Percentiles rank a stretch among this genome's conserved stretches.
phyloP scores from a whole-genome alignment of 352 stramenopile species.

The Pythium biforme region DNA sequence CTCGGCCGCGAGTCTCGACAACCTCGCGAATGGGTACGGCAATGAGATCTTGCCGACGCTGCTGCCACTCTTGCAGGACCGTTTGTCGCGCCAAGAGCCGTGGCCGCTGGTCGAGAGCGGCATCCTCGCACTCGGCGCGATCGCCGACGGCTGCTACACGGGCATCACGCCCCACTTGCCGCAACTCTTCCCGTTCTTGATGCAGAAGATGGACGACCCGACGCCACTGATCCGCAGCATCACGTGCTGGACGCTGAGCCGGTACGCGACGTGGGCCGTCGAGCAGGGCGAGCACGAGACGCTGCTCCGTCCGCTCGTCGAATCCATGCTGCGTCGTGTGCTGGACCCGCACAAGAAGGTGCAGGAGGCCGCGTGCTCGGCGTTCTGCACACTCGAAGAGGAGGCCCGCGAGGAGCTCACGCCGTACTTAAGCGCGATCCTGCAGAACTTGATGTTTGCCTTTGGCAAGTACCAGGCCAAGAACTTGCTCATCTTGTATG shows the following conservation, averaged over 20 bases:
- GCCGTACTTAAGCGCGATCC: constrained; percentile 92
- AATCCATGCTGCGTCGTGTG: constrained; percentile 88
- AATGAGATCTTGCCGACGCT: constrained; percentile 92
- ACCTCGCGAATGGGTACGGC: constrained; percentile 91
- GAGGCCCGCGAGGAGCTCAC: constrained; percentile 90
- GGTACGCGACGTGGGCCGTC: constrained; percentile 92
- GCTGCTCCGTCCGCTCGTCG: constrained; percentile 70
- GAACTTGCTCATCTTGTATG: constrained; percentile 95
- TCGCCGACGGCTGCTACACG: constrained; percentile 93
- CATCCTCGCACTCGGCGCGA: constrained; percentile 94
- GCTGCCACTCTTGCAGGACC: constrained; percentile 90
- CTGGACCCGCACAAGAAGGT: constrained; percentile 94
- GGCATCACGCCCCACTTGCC: constrained; percentile 91
- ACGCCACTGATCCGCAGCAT: constrained; percentile 92
- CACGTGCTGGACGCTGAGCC: constrained; percentile 93
- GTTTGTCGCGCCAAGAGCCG: constrained; percentile 86
- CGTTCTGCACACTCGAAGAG: constrained; percentile 95
- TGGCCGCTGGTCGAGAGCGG: constrained; percentile 95
- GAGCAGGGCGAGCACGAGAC: constrained; percentile 87
- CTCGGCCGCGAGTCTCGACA: constrained; percentile 94
- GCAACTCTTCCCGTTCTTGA: constrained; percentile 93
- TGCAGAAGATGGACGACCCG: constrained; percentile 89
- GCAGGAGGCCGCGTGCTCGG: constrained; percentile 93
- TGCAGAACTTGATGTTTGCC: constrained; percentile 91
- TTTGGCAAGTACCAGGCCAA: constrained; percentile 94